Conservation (phyloP, 257 asterid genomes). For the Salvia rosmarinus region DNA sequence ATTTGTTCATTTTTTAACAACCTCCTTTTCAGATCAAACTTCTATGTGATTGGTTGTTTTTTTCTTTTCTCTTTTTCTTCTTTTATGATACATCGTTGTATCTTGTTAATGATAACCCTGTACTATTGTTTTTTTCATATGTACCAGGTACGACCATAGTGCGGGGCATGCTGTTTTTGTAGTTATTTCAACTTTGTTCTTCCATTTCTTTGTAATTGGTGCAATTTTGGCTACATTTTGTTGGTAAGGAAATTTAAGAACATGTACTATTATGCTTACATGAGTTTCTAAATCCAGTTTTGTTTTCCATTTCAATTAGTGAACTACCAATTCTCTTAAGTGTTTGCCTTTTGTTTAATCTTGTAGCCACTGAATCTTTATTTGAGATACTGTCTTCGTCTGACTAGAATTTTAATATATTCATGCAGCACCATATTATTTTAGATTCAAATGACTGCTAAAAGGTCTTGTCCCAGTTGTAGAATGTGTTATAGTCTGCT, state of each 20-base stretch:
- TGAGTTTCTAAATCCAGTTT: neutral
- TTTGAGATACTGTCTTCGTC: conserved; percentile 2
- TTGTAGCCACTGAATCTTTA: neutral
- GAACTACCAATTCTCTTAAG: neutral
- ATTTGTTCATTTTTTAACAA: conserved; percentile 11
- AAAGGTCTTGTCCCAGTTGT: conserved; percentile 4
- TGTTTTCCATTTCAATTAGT: conserved; percentile 11
- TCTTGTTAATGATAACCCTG: conserved; percentile 32
- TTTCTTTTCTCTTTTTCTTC: neutral
- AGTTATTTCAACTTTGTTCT: conserved; percentile 76
- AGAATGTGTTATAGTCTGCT: neutral
- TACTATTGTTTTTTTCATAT: conserved; percentile 29
- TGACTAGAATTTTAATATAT: neutral
- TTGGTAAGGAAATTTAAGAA: conserved; percentile 62
- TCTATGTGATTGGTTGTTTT: conserved; percentile 4
- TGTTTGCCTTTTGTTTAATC: neutral
- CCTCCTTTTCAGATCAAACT: neutral
- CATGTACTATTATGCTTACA: conserved; percentile 14
- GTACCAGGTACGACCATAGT: conserved; percentile 91
- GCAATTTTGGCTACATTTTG: conserved; percentile 89
- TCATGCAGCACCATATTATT: conserved; percentile 5
- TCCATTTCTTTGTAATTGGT: conserved; percentile 79
- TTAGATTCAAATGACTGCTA: neutral
- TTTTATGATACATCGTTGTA: neutral
- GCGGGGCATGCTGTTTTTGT: conserved; percentile 91